Conservation (phyloP, 2,329 filamentous ascomycete species). For the Cryoendolithus antarcticus region DNA sequence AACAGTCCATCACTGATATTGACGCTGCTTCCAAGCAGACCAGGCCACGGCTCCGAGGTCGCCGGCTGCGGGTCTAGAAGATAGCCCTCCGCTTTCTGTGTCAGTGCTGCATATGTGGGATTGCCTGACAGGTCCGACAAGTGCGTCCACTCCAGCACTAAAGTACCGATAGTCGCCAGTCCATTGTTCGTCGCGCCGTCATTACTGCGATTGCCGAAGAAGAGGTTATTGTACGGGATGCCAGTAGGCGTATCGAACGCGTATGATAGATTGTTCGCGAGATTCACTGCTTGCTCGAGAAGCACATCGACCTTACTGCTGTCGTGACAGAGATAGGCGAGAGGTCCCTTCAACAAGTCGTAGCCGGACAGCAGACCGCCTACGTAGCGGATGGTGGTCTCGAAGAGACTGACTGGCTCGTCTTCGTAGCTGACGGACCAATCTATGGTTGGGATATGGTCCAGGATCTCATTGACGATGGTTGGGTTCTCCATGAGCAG, state of each 20-base stretch:
- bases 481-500: constrained; percentile 59
- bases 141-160: constrained; percentile 75
- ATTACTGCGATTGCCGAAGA: constrained; percentile 38
- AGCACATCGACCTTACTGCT: constrained; percentile 43
- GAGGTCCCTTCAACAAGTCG: constrained; percentile 59
- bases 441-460: constrained; percentile 58
- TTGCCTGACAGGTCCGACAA: constrained; percentile 65
- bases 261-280: constrained; percentile 63
- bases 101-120: constrained; percentile 51
- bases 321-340: constrained; percentile 33
- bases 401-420: constrained; percentile 61
- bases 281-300: constrained; percentile 51
- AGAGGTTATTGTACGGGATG: constrained; percentile 58
- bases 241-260: constrained; percentile 68
- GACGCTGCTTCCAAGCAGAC: constrained; percentile 58
- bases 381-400: constrained; percentile 82
- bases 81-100: constrained; percentile 56
- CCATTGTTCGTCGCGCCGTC: constrained; percentile 50
- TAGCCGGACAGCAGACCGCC: constrained; percentile 67
- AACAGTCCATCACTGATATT: constrained; percentile 55
- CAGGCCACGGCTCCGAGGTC: constrained; percentile 59
- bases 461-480: constrained; percentile 58
- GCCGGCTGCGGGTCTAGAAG: constrained; percentile 55
- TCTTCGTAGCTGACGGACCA: constrained; percentile 44
- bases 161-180: constrained; percentile 62